Conservation (phyloP, 1,284 basidiomycete genomes). For the Pseudozyma pruni region DNA sequence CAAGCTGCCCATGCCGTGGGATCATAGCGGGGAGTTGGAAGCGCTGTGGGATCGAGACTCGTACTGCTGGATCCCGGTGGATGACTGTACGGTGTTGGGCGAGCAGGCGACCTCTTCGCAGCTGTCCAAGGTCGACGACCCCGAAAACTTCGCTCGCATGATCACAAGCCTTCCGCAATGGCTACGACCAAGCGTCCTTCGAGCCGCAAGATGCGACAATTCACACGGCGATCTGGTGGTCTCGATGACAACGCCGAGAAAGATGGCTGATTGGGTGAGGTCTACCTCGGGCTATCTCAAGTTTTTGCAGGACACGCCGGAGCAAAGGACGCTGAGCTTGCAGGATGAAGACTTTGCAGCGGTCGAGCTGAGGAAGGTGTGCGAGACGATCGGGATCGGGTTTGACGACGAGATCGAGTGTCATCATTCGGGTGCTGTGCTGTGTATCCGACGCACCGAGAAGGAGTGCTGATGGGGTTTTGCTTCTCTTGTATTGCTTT, state of each 20-base stretch:
- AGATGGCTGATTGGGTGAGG: conserved; percentile 43
- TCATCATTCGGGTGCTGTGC: conserved; percentile 35
- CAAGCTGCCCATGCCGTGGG: conserved; percentile 44
- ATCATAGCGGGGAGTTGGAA: conserved; percentile 11
- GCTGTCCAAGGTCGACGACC: conserved; percentile 24
- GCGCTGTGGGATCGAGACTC: conserved; percentile 37
- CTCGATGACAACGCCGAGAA: conserved; percentile 31
- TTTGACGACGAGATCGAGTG: conserved; percentile 42
- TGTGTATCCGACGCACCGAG: conserved; percentile 27
- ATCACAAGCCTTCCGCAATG: conserved; percentile 26
- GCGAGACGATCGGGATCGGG: conserved; percentile 23
- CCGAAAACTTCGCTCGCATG: conserved; percentile 6
- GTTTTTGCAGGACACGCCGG: conserved; percentile 25
- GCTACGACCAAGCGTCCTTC: conserved; percentile 25
- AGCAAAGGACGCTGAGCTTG: conserved; percentile 36
- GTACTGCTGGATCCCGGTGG: conserved; percentile 42
- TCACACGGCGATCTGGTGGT: conserved; percentile 33
- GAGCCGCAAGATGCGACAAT: conserved; percentile 37
- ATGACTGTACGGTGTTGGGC: conserved; percentile 37
- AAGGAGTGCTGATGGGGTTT: conserved; percentile 4
- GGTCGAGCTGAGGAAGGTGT: conserved; percentile 34
- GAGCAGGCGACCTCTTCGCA: conserved; percentile 24
- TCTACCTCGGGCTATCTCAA: conserved; percentile 41
- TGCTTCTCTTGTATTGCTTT: background rate
- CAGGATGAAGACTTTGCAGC: conserved; percentile 39